These are phyloP conservation scores for Fusarium subglutinans DNA, from an alignment of 2,329 filamentous ascomycete species.

Conservation along the genomic window DNA sequence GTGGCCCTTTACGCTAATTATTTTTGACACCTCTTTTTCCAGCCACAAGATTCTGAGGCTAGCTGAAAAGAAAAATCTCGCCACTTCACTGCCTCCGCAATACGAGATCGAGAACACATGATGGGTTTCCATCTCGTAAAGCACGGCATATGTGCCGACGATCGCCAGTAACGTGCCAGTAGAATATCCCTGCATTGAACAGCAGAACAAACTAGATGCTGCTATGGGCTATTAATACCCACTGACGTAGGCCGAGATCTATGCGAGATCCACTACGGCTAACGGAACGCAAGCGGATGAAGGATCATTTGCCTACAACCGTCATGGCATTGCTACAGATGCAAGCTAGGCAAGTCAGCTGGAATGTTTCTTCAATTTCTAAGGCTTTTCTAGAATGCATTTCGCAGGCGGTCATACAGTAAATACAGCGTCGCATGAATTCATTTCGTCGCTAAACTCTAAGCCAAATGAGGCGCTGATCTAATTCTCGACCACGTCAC, in stretches of 20 bases:
- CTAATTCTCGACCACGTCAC: not conserved
- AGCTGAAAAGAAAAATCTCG: not conserved
- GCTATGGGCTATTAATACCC: not conserved
- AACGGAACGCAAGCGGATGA: not conserved
- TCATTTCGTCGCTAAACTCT: not conserved
- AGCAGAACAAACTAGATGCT: not conserved
- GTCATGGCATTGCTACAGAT: not conserved
- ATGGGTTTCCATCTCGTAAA: not conserved
- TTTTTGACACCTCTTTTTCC: not conserved
- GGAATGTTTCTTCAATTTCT: not conserved
- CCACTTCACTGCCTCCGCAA: not conserved
- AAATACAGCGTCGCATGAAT: not conserved
- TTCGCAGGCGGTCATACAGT: not conserved
- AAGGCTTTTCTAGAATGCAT: not conserved
- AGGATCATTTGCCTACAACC: not conserved
- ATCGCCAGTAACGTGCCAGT: not conserved
- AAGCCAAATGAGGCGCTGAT: not conserved
- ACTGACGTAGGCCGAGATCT: slow-evolving; percentile 14
- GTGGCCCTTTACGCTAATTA: accelerated
- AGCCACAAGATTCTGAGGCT: not conserved
- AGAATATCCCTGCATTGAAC: not conserved
- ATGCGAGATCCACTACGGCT: not conserved
- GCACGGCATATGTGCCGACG: not conserved
- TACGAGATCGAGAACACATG: not conserved
- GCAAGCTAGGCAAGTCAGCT: not conserved